A percentile compares a stretch with the other conserved stretches of the same genome.
Evolutionary conservation across 164 flowering plant genomes (phyloP).

Genomic region (Platanus orientalis): DNA sequence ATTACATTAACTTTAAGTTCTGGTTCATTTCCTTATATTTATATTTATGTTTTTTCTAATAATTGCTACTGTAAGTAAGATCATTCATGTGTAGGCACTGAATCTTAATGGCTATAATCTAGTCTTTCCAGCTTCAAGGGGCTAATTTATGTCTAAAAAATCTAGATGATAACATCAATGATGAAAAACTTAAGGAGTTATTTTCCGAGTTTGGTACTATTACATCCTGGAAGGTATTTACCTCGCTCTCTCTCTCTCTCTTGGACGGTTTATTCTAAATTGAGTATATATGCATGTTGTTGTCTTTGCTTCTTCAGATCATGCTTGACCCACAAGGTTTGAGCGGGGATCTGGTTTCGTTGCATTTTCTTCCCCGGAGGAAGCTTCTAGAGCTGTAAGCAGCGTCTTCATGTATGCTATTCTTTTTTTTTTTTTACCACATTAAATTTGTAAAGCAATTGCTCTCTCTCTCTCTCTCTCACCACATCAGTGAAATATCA

Average conservation of each 20-base stretch:
- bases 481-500: not conserved
- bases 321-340: conserved; percentile 54
- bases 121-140: too few relatives aligned
- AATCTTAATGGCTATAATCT: too few relatives aligned
- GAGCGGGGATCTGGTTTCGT: conserved; percentile 85
- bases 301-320: conserved; percentile 33
- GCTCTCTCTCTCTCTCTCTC: not conserved
- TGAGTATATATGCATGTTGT: not conserved
- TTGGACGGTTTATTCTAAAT: too few relatives aligned
- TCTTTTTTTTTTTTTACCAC: not conserved
- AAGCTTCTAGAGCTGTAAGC: conserved; percentile 74
- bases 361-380: conserved; percentile 66
- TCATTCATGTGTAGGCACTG: too few relatives aligned
- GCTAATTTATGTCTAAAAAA: too few relatives aligned
- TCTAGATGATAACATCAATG: too few relatives aligned
- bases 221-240: conserved; percentile 67
- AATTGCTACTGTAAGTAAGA: too few relatives aligned
- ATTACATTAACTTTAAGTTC: too few relatives aligned
- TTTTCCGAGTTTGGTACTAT: conserved; percentile 67
- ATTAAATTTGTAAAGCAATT: too few relatives aligned
- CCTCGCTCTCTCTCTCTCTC: not conserved
- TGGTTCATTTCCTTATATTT: too few relatives aligned
- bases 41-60: too few relatives aligned
- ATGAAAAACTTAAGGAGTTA: too few relatives aligned
- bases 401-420: not conserved